A percentile compares a stretch with the other conserved stretches of the same genome.
Evolutionary conservation across 2,329 filamentous ascomycete genomes (phyloP).

Genomic region (Talaromyces marneffei): DNA sequence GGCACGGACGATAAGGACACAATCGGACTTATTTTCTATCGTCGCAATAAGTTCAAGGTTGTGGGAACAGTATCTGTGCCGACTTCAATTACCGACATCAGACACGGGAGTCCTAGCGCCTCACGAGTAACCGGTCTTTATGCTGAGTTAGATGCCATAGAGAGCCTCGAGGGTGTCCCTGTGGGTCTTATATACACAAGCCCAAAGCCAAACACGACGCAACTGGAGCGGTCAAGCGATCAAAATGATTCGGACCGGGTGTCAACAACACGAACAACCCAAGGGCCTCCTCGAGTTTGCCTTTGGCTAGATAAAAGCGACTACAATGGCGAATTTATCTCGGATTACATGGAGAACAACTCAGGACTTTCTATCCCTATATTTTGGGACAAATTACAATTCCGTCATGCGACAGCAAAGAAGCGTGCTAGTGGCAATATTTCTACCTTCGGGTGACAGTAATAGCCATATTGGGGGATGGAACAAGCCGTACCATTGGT

Average conservation of each 20-base stretch:
- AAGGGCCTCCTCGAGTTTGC: not conserved
- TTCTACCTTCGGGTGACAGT: constrained; percentile 12
- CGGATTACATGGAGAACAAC: not conserved
- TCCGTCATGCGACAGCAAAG: constrained; percentile 12
- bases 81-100: not conserved
- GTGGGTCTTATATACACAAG: constrained; percentile 8
- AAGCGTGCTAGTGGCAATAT: constrained; percentile 13
- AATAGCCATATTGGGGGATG: constrained; percentile 7
- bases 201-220: not conserved
- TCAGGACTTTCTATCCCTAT: not conserved
- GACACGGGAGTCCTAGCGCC: not conserved
- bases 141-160: constrained; percentile 10
- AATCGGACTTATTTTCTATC: constrained; percentile 12
- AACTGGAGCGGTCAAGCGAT: not conserved
- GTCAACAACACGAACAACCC: not conserved
- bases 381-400: constrained; percentile 13
- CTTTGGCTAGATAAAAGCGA: not conserved
- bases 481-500: constrained; percentile 1
- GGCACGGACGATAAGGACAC: not conserved
- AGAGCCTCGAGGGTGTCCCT: constrained; percentile 8
- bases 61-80: constrained; percentile 7
- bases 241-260: not conserved
- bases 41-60: constrained; percentile 14
- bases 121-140: not conserved
- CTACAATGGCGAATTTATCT: not conserved